Conservation (phyloP, 495 filamentous ascomycete species). For the Penicillium cataractarum region DNA sequence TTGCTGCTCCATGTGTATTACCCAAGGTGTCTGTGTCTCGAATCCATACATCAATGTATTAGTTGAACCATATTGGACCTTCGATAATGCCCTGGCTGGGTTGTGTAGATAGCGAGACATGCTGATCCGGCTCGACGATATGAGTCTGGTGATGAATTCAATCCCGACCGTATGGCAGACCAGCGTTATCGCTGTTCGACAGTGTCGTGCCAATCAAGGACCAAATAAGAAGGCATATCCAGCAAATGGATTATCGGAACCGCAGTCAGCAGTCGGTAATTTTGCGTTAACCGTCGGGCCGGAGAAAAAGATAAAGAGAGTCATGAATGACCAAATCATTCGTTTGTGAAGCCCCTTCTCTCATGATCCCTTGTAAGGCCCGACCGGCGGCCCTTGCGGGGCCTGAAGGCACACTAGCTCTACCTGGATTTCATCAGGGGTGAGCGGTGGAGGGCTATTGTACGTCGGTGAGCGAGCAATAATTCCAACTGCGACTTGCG, state of each 20-base stretch:
- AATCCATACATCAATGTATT: neutral
- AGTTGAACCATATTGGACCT: neutral
- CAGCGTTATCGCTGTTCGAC: too few species aligned
- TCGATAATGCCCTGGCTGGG: neutral
- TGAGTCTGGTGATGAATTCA: neutral
- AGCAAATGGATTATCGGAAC: neutral
- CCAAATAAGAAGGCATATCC: neutral
- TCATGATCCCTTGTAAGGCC: constrained; percentile 24
- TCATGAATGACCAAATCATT: constrained; percentile 9
- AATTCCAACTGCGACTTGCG: constrained; percentile 47
- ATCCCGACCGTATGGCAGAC: too few species aligned
- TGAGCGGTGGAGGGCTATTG: constrained; percentile 27
- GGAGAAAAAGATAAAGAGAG: neutral
- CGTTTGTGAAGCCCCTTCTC: neutral
- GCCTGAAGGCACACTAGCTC: constrained; percentile 48
- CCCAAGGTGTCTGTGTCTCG: neutral
- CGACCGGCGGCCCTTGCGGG: constrained; percentile 36
- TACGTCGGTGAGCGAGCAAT: constrained; percentile 43
- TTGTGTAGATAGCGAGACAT: neutral
- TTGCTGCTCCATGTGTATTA: neutral
- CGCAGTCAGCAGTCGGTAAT: neutral
- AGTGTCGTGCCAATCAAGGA: too few species aligned
- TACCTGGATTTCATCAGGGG: constrained; percentile 40
- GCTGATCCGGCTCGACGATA: neutral
- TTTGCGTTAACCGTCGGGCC: neutral